Base-by-base conservation (phyloP, 306 rosid species). In the Arachis stenosperma region DNA sequence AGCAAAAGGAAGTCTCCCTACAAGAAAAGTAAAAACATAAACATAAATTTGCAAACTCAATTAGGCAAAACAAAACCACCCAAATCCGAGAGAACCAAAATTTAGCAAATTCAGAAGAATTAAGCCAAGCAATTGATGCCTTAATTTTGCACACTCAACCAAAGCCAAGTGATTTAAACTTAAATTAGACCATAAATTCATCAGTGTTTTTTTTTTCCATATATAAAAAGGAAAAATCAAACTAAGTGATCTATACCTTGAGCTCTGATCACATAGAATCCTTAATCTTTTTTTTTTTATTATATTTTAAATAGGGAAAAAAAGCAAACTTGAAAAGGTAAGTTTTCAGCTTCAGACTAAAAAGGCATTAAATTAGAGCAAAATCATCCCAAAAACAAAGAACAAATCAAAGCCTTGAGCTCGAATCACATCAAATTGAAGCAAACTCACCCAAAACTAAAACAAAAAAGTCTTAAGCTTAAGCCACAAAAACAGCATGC, bases 1-100 rank as follows among this genome's bases (percentile, higher is more conserved):
- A 57, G 99, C 88, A 57, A 95, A 92, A 11, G 99, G 99, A 64
- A 88, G 86, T 73, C 99, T 91, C 76, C 98, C 98, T 92, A 75
- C 71, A 75, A 7, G 50, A 42, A 5, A 48, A 4, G 5, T 6
- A 11, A 48, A 48, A 48, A 11, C 6, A 11, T 3, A 51, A 12
- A 51, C 9, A 44, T 7, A 44, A 9, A 44, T 44, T 44, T 44
- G 50, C 50, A 44, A 44, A 44, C 10, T 44, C 50, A 44, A 44
- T 44, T 44, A 1, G 50, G 10, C 50, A 44, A 44, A 44, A 0
- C 27, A 22, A 22, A 22, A 22, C 27, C 27, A 22, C 27, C 0
- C 27, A 22, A 22, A 22, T 22, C 27, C 27, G 0, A 22, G 27
- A 22, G 27, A 22, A 22, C 27, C 27, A 22, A 22, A 10, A 2